phyloP scores from a whole-genome alignment of 2,329 filamentous ascomycete genomes.

The Fulvia fulva region DNA sequence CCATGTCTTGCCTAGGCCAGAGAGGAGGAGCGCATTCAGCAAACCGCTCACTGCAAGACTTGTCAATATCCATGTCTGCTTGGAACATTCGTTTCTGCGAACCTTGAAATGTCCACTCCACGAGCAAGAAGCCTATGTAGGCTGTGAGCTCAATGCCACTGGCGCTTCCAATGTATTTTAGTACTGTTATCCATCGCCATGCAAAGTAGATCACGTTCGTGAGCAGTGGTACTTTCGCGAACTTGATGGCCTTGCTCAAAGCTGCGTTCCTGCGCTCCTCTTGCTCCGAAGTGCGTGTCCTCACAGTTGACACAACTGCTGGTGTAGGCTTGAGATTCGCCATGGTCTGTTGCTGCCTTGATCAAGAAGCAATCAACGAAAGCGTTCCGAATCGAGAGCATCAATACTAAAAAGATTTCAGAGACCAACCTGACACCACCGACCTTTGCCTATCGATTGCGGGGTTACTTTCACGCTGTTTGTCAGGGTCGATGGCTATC shows the following conservation, averaged over 20 bases:
- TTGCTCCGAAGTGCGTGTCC: conserved; percentile 2
- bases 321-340: background rate
- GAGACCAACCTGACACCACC: background rate
- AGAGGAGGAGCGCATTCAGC: conserved; percentile 12
- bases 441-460: background rate
- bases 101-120: conserved; percentile 16
- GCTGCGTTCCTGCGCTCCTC: conserved; percentile 11
- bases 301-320: background rate
- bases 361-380: background rate
- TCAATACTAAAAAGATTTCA: background rate
- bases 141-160: conserved; percentile 5
- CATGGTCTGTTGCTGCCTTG: background rate
- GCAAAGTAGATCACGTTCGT: conserved; percentile 14
- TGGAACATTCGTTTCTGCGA: background rate
- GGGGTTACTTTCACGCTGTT: background rate
- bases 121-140: conserved; percentile 10
- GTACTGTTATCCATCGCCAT: conserved; percentile 13
- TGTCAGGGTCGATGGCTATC: background rate
- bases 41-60: conserved; percentile 8
- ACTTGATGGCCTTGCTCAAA: conserved; percentile 11
- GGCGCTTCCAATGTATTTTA: conserved; percentile 3
- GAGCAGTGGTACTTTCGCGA: conserved; percentile 12
- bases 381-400: background rate
- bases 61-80: background rate
- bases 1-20: conserved; percentile 14